Evolutionary conservation across 225 moss, liverwort and hornwort genomes (phyloP), one percentile per base, ranked within the genome.

Genomic region (Straminergon stramineum): DNA sequence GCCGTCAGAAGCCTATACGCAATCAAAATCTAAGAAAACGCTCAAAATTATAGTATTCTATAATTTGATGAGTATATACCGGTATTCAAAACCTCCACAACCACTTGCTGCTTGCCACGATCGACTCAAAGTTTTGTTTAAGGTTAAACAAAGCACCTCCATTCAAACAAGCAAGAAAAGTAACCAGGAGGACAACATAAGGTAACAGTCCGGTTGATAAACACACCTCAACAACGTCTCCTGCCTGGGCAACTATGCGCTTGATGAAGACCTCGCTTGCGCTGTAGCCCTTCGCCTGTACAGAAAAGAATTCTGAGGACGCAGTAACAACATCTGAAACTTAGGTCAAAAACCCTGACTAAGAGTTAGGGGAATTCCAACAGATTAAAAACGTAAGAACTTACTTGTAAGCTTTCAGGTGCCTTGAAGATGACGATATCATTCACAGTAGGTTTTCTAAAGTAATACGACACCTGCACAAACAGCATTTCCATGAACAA

Each of bases 391-490:
- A 60, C n/a, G 41, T n/a, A 15, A 82, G n/a, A 67, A 86, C 86
- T 80, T 79, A 93, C 98, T 95, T 99, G 97, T n/a, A 99, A 92
- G 35, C 90, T 93, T 80, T 96, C 96, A 66, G 99, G 99, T 53
- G 99, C 97, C 90, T 95, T 95, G 83, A 99, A 99, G 70, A 99
- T 97, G 71, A 99, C 83, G 70, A 99, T 97, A 67, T 99, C 99
- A 87, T 97, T 97, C 57, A 97, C 96, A 78, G 75, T 94, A 45
- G 99, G 99, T 89, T 94, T 97, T 73, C 95, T 93, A 62, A 97
- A 97, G 88, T 97, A 97, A 61, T 99, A 99, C 20, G 99, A 99
- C 45, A 99, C 97, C 99, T 99, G 93, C 64, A 82, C 89, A 82
- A 71, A 86, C 68, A 90, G 41, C 84, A 82, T 58, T 58, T 26